Conservation (phyloP, 2,329 filamentous ascomycete genomes). For the Clonostachys chloroleuca region DNA sequence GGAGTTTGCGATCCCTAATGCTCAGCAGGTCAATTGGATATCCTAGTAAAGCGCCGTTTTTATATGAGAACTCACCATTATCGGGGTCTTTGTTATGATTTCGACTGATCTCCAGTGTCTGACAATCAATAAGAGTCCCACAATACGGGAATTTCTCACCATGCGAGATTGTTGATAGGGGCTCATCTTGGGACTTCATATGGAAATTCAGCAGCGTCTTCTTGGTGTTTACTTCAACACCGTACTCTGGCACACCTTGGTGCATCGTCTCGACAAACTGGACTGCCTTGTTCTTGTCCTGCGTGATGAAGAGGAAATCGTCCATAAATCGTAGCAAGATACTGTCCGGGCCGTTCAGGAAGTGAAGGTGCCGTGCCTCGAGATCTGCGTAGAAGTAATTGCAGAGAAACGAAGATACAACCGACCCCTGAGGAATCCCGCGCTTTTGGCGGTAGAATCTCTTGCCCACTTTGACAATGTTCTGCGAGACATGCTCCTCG, state of each 20-base stretch:
- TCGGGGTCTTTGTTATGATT: conserved; percentile 2
- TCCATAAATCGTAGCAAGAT: conserved; percentile 82
- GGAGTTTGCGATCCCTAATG: conserved; percentile 53
- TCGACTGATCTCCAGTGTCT: conserved; percentile 62
- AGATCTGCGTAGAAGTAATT: conserved; percentile 95
- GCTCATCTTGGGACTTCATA: conserved; percentile 45
- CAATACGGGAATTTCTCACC: conserved; percentile 76
- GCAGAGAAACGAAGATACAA: conserved; percentile 82
- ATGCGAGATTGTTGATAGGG: conserved; percentile 41
- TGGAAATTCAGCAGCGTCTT: conserved; percentile 89
- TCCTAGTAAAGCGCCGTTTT: too few species aligned
- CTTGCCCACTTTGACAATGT: conserved; percentile 85
- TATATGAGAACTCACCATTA: conserved; percentile 27
- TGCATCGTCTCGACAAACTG: conserved; percentile 80
- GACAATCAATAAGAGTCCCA: conserved; percentile 71
- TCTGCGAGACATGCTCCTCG: conserved; percentile 74
- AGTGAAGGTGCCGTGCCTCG: conserved; percentile 64
- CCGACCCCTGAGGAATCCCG: conserved; percentile 90
- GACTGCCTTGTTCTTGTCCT: conserved; percentile 59
- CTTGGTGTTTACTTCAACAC: conserved; percentile 67
- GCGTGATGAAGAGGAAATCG: conserved; percentile 87
- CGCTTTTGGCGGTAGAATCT: conserved; percentile 81
- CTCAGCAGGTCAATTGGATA: too few species aligned
- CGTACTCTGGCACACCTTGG: conserved; percentile 71
- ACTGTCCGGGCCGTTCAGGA: conserved; percentile 52